Evolutionary conservation across 805 yeast genomes (phyloP).

Genomic region (Ogataea sp.): DNA sequence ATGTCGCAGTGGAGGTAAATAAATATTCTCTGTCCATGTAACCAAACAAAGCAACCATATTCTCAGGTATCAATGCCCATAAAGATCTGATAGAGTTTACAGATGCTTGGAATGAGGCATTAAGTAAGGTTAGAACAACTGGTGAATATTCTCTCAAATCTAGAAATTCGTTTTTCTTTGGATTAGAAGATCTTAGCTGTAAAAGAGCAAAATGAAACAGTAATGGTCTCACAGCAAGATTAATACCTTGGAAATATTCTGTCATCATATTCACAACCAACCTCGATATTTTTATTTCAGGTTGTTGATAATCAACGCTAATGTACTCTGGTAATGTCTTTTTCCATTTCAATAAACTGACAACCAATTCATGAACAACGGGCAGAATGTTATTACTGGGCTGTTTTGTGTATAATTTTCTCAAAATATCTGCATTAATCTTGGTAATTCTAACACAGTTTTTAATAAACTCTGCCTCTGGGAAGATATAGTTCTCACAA

Average conservation of each 20-base stretch:
- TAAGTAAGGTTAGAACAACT: constrained; percentile 57
- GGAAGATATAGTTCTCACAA: constrained; percentile 61
- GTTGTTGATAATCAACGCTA: constrained; percentile 50
- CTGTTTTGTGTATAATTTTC: constrained; percentile 64
- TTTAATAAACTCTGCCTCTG: constrained; percentile 68
- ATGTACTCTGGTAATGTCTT: constrained; percentile 55
- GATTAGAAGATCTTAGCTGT: constrained; percentile 37
- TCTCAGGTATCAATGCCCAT: constrained; percentile 69
- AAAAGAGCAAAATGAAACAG: constrained; percentile 68
- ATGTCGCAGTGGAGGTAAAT: constrained; percentile 68
- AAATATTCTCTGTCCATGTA: constrained; percentile 82
- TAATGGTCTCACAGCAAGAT: constrained; percentile 69
- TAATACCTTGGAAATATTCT: constrained; percentile 77
- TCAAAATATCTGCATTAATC: constrained; percentile 65
- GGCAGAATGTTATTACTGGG: constrained; percentile 73
- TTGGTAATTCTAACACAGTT: constrained; percentile 75
- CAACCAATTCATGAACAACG: constrained; percentile 61
- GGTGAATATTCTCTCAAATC: constrained; percentile 63
- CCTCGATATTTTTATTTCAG: constrained; percentile 51
- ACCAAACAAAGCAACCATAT: constrained; percentile 80
- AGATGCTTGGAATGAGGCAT: constrained; percentile 75
- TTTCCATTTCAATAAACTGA: constrained; percentile 61
- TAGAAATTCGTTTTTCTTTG: constrained; percentile 34
- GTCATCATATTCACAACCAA: constrained; percentile 69
- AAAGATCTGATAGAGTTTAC: constrained; percentile 65